Evolutionary conservation across 2,329 filamentous ascomycete species (phyloP).

Genomic region (Xylaria sp.): DNA sequence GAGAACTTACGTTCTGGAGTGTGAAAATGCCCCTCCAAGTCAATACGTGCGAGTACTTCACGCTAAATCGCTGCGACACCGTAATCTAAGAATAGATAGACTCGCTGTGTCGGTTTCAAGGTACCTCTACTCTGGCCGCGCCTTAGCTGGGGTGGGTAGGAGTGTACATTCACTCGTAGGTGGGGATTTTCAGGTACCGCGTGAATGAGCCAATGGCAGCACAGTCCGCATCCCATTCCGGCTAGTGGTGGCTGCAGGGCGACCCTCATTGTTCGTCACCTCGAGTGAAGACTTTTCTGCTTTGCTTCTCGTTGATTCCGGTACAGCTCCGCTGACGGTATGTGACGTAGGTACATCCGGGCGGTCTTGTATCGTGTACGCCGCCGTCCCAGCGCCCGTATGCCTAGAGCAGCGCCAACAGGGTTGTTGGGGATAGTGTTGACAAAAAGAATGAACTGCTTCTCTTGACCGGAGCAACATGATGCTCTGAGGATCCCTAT

Average conservation of each 20-base stretch:
- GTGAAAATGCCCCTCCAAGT: background rate
- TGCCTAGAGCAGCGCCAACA: slow-evolving; percentile 14
- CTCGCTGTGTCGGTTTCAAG: background rate
- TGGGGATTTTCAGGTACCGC: slow-evolving; percentile 40
- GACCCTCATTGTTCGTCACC: slow-evolving; percentile 32
- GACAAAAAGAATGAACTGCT: slow-evolving; percentile 16
- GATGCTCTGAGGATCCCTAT: background rate
- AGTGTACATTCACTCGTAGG: background rate
- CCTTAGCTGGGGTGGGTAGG: background rate
- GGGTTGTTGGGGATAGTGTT: slow-evolving; percentile 16
- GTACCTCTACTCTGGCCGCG: background rate
- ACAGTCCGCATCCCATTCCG: slow-evolving; percentile 35
- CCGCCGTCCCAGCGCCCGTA: too few species aligned
- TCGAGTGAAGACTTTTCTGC: slow-evolving; percentile 27
- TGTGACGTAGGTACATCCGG: background rate
- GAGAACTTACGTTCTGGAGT: background rate
- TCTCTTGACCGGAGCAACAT: slow-evolving; percentile 10
- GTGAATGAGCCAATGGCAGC: slow-evolving; percentile 36
- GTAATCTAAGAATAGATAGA: slow-evolving; percentile 3
- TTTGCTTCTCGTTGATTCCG: background rate
- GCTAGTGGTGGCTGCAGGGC: slow-evolving; percentile 33
- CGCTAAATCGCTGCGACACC: background rate
- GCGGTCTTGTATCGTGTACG: slow-evolving; percentile 12
- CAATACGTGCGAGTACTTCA: background rate
- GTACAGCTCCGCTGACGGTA: slow-evolving; percentile 16